These are phyloP conservation scores for Erodium chrysanthum DNA, from an alignment of 441 rosid species.

Conservation along the genomic window DNA sequence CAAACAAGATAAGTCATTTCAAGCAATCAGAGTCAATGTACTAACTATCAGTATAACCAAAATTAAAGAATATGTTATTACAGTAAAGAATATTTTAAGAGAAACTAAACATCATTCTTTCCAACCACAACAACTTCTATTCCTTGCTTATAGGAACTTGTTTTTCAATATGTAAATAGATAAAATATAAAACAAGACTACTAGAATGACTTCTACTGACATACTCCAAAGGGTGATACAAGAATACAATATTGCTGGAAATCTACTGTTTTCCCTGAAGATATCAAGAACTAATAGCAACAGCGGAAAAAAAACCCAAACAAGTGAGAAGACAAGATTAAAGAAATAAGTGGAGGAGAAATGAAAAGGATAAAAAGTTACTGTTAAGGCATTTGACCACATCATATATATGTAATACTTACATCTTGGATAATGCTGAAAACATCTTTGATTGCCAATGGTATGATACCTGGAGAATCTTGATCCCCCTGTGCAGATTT, in stretches of 20 bases:
- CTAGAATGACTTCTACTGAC: not conserved
- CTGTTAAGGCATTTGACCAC: not conserved
- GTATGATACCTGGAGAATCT: conserved; percentile 85
- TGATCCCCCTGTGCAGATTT: conserved; percentile 75
- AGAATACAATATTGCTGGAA: not conserved
- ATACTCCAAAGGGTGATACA: not conserved
- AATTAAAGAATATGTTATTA: not conserved
- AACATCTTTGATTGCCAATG: conserved; percentile 94
- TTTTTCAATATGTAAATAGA: not conserved
- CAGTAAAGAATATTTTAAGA: not conserved
- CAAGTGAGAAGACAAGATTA: not conserved
- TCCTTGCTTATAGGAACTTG: not conserved
- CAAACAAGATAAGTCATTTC: not conserved
- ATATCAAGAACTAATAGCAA: not conserved
- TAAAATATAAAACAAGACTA: not conserved
- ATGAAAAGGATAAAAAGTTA: not conserved
- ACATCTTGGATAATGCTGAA: conserved; percentile 98
- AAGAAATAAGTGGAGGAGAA: not conserved
- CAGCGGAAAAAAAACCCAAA: not conserved
- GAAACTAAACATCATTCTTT: not conserved
- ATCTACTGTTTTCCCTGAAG: not conserved
- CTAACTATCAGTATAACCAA: not conserved
- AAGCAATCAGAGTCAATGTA: not conserved
- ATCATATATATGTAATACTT: conserved; percentile 25
- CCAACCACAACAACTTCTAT: not conserved